phyloP scores from a whole-genome alignment of 2,329 filamentous ascomycete species.

The Trichocomaceae sp. region DNA sequence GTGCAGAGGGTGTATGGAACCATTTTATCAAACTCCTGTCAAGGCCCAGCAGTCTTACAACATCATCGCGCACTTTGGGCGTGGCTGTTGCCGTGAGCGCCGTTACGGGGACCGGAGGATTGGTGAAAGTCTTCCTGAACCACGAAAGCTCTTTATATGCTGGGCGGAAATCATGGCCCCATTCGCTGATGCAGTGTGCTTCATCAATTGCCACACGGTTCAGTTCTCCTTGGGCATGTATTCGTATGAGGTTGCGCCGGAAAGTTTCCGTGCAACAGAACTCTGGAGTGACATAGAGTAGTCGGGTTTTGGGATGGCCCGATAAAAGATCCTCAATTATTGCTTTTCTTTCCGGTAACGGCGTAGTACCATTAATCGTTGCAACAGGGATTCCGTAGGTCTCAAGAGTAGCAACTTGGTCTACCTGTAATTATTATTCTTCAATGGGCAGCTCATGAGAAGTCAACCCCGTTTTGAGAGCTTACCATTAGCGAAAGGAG shows the following conservation, averaged over 20 bases:
- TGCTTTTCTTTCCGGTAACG: slow-evolving; percentile 54
- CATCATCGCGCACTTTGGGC: slow-evolving; percentile 69
- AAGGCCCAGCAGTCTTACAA: slow-evolving; percentile 67
- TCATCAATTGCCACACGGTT: slow-evolving; percentile 85
- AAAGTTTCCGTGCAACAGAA: slow-evolving; percentile 73
- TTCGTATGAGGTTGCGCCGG: slow-evolving; percentile 63
- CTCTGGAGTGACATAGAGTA: slow-evolving; percentile 92
- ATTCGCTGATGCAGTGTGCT: slow-evolving; percentile 95
- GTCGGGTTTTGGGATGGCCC: slow-evolving; percentile 72
- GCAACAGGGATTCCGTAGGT: slow-evolving; percentile 70
- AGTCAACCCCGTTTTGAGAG: background rate
- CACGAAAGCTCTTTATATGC: slow-evolving; percentile 82
- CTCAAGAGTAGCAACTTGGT: slow-evolving; percentile 78
- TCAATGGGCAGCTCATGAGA: background rate
- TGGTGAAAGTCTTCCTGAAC: slow-evolving; percentile 60
- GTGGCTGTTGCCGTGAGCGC: slow-evolving; percentile 92
- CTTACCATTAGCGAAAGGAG: slow-evolving; percentile 79
- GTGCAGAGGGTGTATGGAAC: slow-evolving; percentile 77
- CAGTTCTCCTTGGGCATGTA: slow-evolving; percentile 77
- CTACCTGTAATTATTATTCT: slow-evolving; percentile 56
- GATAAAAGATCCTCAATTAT: slow-evolving; percentile 79
- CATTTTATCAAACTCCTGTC: slow-evolving; percentile 57
- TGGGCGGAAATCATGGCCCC: slow-evolving; percentile 95
- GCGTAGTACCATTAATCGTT: slow-evolving; percentile 79
- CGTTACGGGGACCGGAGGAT: slow-evolving; percentile 82